A percentile compares a stretch with the other conserved stretches of the same genome.
These are phyloP conservation scores for Neolentinus lepideus DNA, from an alignment of 1,284 basidiomycete genomes.

Conservation along the genomic window DNA sequence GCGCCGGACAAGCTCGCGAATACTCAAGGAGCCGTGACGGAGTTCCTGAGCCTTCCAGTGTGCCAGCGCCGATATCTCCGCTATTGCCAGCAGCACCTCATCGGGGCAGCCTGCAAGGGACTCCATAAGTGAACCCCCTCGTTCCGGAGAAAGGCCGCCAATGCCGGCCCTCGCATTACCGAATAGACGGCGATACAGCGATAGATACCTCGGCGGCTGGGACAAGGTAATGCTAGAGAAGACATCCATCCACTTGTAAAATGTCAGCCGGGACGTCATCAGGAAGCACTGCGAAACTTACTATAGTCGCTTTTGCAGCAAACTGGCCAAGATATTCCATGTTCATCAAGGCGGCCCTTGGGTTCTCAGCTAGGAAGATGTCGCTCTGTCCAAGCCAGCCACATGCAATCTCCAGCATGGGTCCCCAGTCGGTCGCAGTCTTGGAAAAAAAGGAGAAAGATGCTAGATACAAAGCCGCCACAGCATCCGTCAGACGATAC, in stretches of 20 bases:
- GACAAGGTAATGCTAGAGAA: conserved; percentile 57
- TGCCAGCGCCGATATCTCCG: conserved; percentile 65
- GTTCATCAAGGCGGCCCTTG: conserved; percentile 44
- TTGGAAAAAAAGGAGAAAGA: conserved; percentile 62
- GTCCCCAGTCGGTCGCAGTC: conserved; percentile 57
- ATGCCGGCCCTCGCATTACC: conserved; percentile 18
- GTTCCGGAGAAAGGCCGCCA: conserved; percentile 21
- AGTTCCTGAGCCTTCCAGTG: conserved; percentile 66
- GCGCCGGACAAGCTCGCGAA: conserved; percentile 60
- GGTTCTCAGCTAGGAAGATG: conserved; percentile 54
- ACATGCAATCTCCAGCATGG: conserved; percentile 55
- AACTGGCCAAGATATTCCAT: conserved; percentile 47
- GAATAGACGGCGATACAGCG: conserved; percentile 56
- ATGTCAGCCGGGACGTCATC: neutral
- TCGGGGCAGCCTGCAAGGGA: conserved; percentile 68
- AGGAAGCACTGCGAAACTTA: conserved; percentile 27
- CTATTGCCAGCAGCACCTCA: conserved; percentile 65
- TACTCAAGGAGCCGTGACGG: conserved; percentile 55
- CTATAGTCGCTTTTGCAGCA: conserved; percentile 64
- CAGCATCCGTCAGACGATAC: conserved; percentile 59
- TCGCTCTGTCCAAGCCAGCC: conserved; percentile 67
- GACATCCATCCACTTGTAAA: conserved; percentile 64
- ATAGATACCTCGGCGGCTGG: conserved; percentile 57
- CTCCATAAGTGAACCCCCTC: conserved; percentile 48
- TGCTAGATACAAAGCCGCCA: conserved; percentile 68